Conservation (phyloP, 345 rosid species). For the Abelmoschus esculentus region DNA sequence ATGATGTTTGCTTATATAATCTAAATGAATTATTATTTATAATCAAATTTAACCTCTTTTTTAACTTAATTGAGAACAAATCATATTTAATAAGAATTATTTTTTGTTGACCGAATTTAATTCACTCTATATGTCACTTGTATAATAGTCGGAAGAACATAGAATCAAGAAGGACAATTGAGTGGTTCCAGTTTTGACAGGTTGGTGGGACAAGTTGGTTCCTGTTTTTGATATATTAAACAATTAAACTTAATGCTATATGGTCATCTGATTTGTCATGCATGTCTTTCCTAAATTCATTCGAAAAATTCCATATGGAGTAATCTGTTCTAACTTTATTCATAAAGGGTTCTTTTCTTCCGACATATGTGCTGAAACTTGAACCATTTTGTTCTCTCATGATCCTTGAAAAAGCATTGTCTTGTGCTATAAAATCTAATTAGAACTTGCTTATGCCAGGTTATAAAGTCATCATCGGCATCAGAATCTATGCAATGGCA, state of each 20-base stretch:
- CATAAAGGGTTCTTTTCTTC: background rate
- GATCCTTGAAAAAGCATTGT: background rate
- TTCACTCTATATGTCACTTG: no score
- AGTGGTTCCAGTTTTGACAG: conserved; percentile 80
- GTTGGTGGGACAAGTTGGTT: conserved; percentile 21
- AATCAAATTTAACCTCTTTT: no score
- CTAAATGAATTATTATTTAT: no score
- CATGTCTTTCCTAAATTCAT: background rate
- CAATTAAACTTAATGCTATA: background rate
- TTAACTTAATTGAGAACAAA: no score
- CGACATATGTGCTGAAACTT: background rate
- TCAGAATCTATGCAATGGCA: background rate
- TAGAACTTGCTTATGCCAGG: background rate
- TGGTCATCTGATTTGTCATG: background rate
- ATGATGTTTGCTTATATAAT: no score
- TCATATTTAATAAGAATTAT: no score
- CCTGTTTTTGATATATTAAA: background rate
- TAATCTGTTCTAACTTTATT: background rate
- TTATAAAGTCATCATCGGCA: background rate
- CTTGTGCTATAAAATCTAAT: background rate
- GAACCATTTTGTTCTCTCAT: background rate
- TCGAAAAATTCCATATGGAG: background rate
- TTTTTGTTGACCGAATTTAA: no score
- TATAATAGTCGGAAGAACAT: no score
- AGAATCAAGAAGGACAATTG: conserved; percentile 53